These are phyloP conservation scores for Tilletia indica DNA, from an alignment of 1,284 basidiomycete genomes.

Conservation along the genomic window DNA sequence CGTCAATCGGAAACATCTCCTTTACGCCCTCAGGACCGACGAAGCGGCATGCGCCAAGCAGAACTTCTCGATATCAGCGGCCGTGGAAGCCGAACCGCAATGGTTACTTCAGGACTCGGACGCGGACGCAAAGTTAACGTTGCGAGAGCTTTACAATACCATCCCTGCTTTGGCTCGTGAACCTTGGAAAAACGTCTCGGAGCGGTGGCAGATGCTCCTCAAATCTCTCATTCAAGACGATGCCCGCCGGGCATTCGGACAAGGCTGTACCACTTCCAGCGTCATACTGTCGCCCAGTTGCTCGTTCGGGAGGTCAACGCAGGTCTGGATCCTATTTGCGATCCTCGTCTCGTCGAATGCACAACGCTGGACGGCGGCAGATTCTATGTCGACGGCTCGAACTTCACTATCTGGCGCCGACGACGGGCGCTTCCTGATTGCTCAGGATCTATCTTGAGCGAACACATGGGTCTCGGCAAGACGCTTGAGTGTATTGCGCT, in stretches of 20 bases:
- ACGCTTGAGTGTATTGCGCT: constrained; percentile 6
- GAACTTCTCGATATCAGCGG: not conserved
- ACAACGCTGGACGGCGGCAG: not conserved
- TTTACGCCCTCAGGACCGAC: not conserved
- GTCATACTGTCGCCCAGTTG: not conserved
- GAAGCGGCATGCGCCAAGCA: not conserved
- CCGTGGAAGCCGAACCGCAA: not conserved
- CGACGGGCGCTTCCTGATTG: not conserved
- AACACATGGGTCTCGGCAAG: constrained; percentile 7
- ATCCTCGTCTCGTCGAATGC: not conserved
- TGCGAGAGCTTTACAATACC: not conserved
- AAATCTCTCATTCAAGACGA: not conserved
- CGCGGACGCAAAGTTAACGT: not conserved
- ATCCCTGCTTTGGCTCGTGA: not conserved
- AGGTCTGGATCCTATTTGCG: not conserved
- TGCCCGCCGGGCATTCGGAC: not conserved
- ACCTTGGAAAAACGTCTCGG: not conserved
- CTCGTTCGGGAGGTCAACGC: not conserved
- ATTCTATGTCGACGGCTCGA: not conserved
- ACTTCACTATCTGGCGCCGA: not conserved
- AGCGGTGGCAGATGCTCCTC: not conserved
- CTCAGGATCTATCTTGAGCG: not conserved
- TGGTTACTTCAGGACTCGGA: constrained; percentile 4
- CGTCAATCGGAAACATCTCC: not conserved
- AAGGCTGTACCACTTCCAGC: not conserved